Base-by-base conservation (phyloP, 2,329 filamentous ascomycete species). In the Paraphoma sp. region DNA sequence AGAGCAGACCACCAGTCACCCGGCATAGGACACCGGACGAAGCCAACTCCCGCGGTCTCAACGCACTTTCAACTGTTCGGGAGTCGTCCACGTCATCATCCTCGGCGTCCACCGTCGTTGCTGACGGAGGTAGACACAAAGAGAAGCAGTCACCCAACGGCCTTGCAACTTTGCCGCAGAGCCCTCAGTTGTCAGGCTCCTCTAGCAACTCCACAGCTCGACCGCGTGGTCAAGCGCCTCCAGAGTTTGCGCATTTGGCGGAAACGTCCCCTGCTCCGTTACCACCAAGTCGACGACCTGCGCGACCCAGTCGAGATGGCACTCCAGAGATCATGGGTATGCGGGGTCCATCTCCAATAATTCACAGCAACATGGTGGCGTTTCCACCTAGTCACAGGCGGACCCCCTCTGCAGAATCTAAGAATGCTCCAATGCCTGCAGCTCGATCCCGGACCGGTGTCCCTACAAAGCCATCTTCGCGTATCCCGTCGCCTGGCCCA, bases 11-110 rank as follows among this genome's bases (percentile, higher is more conserved):
- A 9, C 87, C 87, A 0, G 78, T 89, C n/a, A 84, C 84, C 29
- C 80, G 86, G 63, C 83, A 84, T 64, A 80, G 84, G 64, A 81
- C 82, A 18, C 85, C 82, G 78, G 70, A 81, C n/a, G 83, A 82
- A 18, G 70, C 76, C 12, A 75, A 78, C 40, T 73, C 74, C 33
- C 74, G 80, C 23, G 84, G 87, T 45, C 80, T 82, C 10, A 82
- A 85, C 56, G 86, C 85, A 4, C 80, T 92, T 38, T 83, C 88
- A 36, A 83, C 86, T 6, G 86, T 92, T 6, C 83, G 87, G 52
- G 90, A 93, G 70, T 89, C 89, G 1, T 79, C 87, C 5, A 89
- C 84, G 18, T 92, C 89, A 1, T 92, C 89, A 0, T 92, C 89
- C 0, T 91, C 89, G 5, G 86, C 84, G 57, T 91, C 89, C 6